These are phyloP conservation scores for Zygoascus bituminiphila DNA, from an alignment of 805 yeast genomes.

Conservation along the genomic window DNA sequence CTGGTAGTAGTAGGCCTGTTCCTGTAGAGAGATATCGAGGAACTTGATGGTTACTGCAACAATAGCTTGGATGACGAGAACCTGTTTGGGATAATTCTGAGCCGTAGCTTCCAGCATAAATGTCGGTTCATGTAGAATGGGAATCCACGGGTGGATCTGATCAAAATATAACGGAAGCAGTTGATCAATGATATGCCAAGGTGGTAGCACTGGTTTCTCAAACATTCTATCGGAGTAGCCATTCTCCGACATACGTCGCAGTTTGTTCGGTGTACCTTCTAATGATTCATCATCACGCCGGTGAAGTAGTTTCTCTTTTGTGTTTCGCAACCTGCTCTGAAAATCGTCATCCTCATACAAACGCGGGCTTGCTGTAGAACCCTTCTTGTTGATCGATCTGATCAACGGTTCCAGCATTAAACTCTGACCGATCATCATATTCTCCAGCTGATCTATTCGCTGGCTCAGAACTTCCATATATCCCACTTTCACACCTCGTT, in stretches of 20 bases:
- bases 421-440: slow-evolving; percentile 11
- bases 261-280: background rate
- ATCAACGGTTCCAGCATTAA: slow-evolving; percentile 3
- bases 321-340: background rate
- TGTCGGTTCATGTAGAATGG: slow-evolving; percentile 11
- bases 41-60: slow-evolving; percentile 12
- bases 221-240: background rate
- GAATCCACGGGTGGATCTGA: slow-evolving; percentile 16
- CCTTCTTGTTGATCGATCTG: background rate
- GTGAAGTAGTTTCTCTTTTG: background rate
- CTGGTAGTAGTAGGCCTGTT: slow-evolving; percentile 3
- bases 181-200: background rate
- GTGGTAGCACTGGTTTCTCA: background rate
- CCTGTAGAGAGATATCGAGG: background rate
- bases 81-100: background rate
- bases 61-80: slow-evolving; percentile 10
- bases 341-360: background rate
- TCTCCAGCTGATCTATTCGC: slow-evolving; percentile 10
- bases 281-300: background rate
- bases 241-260: background rate
- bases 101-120: slow-evolving; percentile 3
- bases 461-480: slow-evolving; percentile 6
- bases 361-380: background rate
- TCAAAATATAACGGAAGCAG: slow-evolving; percentile 11
- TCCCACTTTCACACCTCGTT: slow-evolving; percentile 7